Evolutionary conservation across 2,329 filamentous ascomycete species (phyloP).

Genomic region (Aspergillus neoniger): DNA sequence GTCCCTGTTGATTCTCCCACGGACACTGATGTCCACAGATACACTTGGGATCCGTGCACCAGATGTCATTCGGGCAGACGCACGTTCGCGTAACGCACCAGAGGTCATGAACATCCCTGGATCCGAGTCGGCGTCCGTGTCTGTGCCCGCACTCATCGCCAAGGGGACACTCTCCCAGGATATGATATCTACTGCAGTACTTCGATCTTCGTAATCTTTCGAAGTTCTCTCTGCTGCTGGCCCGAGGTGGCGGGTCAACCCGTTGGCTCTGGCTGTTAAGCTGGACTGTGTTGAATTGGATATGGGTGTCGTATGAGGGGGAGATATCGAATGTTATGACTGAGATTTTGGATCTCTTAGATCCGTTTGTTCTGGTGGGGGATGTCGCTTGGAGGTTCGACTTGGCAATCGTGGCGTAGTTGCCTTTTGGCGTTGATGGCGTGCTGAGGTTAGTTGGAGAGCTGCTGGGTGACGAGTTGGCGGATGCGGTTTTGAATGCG

Average conservation of each 20-base stretch:
- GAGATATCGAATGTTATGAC: not conserved
- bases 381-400: not conserved
- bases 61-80: conserved; percentile 29
- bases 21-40: conserved; percentile 32
- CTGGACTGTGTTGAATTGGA: not conserved
- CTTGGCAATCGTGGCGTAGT: conserved; percentile 20
- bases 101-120: conserved; percentile 28
- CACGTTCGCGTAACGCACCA: conserved; percentile 33
- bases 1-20: conserved; percentile 13
- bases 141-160: conserved; percentile 27
- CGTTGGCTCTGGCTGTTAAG: not conserved
- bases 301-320: not conserved
- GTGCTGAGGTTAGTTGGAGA: conserved; percentile 2
- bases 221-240: not conserved
- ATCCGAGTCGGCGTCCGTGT: conserved; percentile 27
- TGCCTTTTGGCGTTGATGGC: conserved; percentile 14
- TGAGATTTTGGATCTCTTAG: not conserved
- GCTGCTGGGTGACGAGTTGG: not conserved
- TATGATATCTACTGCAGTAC: conserved; percentile 38
- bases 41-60: conserved; percentile 32
- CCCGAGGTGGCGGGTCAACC: not conserved
- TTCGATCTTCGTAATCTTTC: conserved; percentile 17
- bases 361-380: not conserved
- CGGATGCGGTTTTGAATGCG: not conserved
- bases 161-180: conserved; percentile 28